Evolutionary conservation across 805 yeast genomes (phyloP).

Genomic region (Wickerhamomyces chaumierensis): DNA sequence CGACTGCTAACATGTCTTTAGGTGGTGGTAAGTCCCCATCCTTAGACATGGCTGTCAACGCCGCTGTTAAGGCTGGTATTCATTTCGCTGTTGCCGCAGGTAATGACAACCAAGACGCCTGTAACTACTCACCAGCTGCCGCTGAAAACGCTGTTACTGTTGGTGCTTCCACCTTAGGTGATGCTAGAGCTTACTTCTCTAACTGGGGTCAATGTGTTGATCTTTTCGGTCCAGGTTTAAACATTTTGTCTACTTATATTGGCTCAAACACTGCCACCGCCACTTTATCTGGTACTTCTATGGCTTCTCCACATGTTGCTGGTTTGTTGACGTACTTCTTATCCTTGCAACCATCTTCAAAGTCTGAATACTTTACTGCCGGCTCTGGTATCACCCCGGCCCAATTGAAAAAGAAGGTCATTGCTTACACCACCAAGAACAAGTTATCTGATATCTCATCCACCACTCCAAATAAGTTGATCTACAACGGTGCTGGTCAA

Average conservation of each 20-base stretch:
- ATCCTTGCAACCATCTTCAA: conserved; percentile 70
- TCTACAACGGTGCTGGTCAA: conserved; percentile 76
- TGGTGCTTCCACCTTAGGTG: conserved; percentile 87
- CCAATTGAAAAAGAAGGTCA: conserved; percentile 65
- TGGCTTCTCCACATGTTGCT: conserved; percentile 96
- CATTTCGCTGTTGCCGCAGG: conserved; percentile 97
- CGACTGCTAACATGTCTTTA: conserved; percentile 86
- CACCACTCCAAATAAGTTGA: conserved; percentile 68
- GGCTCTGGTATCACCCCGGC: conserved; percentile 51
- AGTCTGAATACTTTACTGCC: conserved; percentile 49
- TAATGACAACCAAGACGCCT: conserved; percentile 87
- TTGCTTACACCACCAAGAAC: conserved; percentile 55
- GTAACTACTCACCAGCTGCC: conserved; percentile 85
- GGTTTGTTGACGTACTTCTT: conserved; percentile 86
- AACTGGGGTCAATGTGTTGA: conserved; percentile 95
- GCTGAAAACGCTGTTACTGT: conserved; percentile 81
- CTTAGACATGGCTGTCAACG: conserved; percentile 77
- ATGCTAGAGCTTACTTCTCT: conserved; percentile 88
- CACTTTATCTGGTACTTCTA: conserved; percentile 87
- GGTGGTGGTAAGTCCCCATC: conserved; percentile 91
- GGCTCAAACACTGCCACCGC: conserved; percentile 72
- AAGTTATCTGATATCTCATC: conserved; percentile 51
- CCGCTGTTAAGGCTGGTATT: conserved; percentile 80
- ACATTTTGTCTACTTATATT: conserved; percentile 73
- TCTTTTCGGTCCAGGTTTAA: conserved; percentile 92